Base-by-base conservation (phyloP, 2,329 filamentous ascomycete species). In the Trichoderma citrinoviride region DNA sequence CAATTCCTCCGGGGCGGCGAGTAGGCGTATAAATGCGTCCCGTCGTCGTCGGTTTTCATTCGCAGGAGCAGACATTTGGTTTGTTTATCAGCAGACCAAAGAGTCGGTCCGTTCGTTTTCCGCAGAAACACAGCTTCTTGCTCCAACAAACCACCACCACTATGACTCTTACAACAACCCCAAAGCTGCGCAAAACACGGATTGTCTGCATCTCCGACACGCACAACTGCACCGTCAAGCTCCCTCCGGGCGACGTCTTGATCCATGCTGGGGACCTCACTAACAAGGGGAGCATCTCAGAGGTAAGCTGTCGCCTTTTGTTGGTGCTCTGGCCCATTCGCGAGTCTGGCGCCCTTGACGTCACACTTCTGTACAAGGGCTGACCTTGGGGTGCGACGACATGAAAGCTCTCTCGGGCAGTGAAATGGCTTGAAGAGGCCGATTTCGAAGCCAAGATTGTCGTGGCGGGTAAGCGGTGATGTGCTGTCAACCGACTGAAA, bases 151-250 rank as follows among this genome's bases (percentile, higher is more conserved):
- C 21, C 27, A 37, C 7, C 46, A 43, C 21, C 27, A 37, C 7
- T 33, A 43, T 17, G 3, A 37, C 25, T 21, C 25, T 44, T 17
- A 71, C 68, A 67, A 49, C 68, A 25, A 19, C 61, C 33, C 47
- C 65, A 15, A 61, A 54, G 46, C 21, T 67, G 15, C 76, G 81
- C 60, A 78, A 83, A 67, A 87, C 89, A 6, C 84, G 90, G 66
- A 83, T 93, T 65, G 88, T 93, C 60, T 92, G 89, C 77, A 83
- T 93, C 64, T 90, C 90, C 4, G 90, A 93, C 76, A 93, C 90
- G 2, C 90, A 93, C 76, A 91, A 91, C 73, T 82, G 80, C 69
- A 81, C 81, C 2, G 80, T 85, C 69, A 88, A 85, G 70, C 81
- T 92, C 1, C 90, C 90, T 0, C 82, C 82, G 23, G 90, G 90